Evolutionary conservation across 306 rosid genomes (phyloP), one percentile per base, ranked within the genome.

Genomic region (Prunus persica): DNA sequence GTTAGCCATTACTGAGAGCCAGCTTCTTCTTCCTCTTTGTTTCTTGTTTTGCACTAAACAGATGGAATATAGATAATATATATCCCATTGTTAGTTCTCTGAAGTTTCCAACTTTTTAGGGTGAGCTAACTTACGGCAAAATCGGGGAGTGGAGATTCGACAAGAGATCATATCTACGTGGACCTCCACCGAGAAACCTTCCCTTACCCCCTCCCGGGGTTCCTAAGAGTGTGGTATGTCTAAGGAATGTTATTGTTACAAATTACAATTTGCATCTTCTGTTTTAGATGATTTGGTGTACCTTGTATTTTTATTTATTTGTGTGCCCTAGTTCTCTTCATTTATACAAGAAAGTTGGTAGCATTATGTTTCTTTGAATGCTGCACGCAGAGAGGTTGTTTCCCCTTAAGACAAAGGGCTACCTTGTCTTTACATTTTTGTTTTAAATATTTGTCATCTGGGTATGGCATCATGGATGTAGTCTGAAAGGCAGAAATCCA

Each of bases 161-260:
- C 89, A 96, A 96, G 84, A 89, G 98, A 71, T 91, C 97, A 15
- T 85, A 88, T 85, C 86, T 92, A 41, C 85, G 86, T 74, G 97
- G 97, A 76, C 97, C 99, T 58, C 91, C 87, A 2, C 99, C 99
- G 1, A 88, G 69, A 79, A 91, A 96, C 82, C 80, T 92, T 63
- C 49, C 98, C 70, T 80, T 96, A 81, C 98, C 99, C 69, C 99
- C 99, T 64, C 91, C 91, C 0, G 98, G 98, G 38, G 99, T 91
- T 78, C 99, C 99, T 57, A 97, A 91, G 90, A 96, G 98, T 65
- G 99, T 96, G 99, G 99, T 96, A 96, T 79, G 97, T 85, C 68
- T 65, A 47, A 11, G 19, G 19, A 67, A 46, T 56, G 8, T 45
- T 43, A 32, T 30, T 78, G 38, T 71, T 54, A 60, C 57, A 15